Percentiles rank a stretch among this genome's conserved stretches.
Evolutionary conservation across 345 rosid genomes (phyloP).

Genomic region (Balakata baccata): DNA sequence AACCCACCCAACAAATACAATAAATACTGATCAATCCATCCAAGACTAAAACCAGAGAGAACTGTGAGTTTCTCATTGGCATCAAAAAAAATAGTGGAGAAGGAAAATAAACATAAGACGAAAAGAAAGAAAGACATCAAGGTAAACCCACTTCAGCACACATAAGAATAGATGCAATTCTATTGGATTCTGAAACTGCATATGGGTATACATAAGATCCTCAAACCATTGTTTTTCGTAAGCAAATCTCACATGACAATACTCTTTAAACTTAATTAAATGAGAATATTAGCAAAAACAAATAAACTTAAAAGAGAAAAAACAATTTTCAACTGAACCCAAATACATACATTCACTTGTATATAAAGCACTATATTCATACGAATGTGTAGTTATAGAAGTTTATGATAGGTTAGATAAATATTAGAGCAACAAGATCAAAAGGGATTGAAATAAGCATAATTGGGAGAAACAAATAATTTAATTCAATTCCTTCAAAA

Average conservation of each 20-base stretch:
- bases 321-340: not conserved
- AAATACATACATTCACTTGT: not conserved
- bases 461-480: not conserved
- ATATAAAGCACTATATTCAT: not conserved
- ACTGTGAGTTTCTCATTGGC: not conserved
- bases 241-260: not conserved
- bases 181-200: not conserved
- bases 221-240: not conserved
- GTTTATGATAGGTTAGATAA: not conserved
- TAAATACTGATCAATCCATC: not conserved
- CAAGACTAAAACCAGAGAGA: not conserved
- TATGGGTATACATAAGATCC: not conserved
- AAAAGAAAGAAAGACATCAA: too few species aligned
- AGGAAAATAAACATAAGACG: not conserved
- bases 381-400: not conserved
- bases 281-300: not conserved
- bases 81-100: not conserved
- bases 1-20: not conserved
- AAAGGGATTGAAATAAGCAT: not conserved
- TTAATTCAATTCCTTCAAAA: not conserved
- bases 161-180: not conserved
- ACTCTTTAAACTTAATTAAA: not conserved
- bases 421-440: not conserved
- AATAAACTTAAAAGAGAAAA: not conserved
- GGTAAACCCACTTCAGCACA: too few species aligned